phyloP scores from a whole-genome alignment of 2,329 filamentous ascomycete genomes.

The Penicillium sp. region DNA sequence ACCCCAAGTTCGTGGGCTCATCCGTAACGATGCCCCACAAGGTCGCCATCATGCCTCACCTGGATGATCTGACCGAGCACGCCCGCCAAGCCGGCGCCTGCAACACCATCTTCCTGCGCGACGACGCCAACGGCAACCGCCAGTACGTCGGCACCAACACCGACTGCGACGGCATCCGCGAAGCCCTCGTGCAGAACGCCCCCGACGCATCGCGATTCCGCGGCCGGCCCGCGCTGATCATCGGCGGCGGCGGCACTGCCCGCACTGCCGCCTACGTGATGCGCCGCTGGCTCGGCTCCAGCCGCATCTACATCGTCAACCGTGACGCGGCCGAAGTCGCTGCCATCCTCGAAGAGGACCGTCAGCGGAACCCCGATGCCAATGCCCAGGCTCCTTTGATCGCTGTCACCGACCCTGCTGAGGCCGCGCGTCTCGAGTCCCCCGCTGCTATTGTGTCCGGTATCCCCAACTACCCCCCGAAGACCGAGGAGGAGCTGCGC shows the following conservation, averaged over 20 bases:
- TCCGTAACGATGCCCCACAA: constrained; percentile 86
- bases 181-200: constrained; percentile 65
- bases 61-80: constrained; percentile 74
- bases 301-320: constrained; percentile 75
- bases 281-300: constrained; percentile 67
- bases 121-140: constrained; percentile 46
- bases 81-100: constrained; percentile 73
- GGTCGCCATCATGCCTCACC: constrained; percentile 70
- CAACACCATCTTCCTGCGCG: constrained; percentile 73
- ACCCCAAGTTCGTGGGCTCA: constrained; percentile 57
- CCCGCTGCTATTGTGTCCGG: constrained; percentile 72
- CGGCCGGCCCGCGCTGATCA: constrained; percentile 67
- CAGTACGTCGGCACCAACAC: constrained; percentile 75
- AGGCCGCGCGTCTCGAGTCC: constrained; percentile 60
- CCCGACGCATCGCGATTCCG: constrained; percentile 30
- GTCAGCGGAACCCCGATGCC: constrained; percentile 54
- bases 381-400: constrained; percentile 51
- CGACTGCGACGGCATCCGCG: constrained; percentile 75
- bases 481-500: constrained; percentile 62
- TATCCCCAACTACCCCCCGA: constrained; percentile 74
- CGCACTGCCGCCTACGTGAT: constrained; percentile 76
- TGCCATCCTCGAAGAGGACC: constrained; percentile 64
- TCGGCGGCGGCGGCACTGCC: constrained; percentile 79
- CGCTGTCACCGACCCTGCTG: constrained; percentile 62
- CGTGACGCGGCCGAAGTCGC: constrained; percentile 68